Conservation (phyloP, 2,329 filamentous ascomycete genomes). For the Fusarium temperatum region DNA sequence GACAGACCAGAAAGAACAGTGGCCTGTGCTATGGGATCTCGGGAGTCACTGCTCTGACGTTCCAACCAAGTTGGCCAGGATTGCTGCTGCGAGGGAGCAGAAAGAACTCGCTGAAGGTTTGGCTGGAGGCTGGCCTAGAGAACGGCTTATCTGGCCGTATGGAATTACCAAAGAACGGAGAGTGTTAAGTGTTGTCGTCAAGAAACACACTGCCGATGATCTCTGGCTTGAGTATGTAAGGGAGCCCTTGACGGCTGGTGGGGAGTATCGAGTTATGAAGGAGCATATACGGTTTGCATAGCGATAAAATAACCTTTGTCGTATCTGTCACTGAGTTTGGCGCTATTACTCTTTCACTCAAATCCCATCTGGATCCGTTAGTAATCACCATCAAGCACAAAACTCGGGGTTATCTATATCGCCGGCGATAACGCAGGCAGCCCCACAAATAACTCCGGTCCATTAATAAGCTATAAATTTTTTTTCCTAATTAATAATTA, state of each 20-base stretch:
- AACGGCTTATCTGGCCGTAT: background rate
- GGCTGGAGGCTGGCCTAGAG: background rate
- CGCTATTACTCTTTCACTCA: too few species aligned
- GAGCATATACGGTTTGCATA: background rate
- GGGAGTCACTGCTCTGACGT: background rate
- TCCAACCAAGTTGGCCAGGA: fast-evolving
- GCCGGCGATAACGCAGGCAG: too few species aligned
- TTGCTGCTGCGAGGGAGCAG: background rate
- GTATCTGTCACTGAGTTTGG: too few species aligned
- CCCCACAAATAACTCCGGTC: too few species aligned
- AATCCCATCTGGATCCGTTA: too few species aligned
- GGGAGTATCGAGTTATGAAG: background rate
- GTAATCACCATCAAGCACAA: too few species aligned
- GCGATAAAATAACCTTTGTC: too few species aligned
- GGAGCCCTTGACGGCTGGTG: background rate
- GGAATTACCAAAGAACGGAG: background rate
- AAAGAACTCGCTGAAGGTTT: background rate
- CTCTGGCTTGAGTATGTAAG: background rate
- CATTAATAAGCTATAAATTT: too few species aligned
- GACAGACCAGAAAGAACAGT: background rate
- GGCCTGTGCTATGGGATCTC: background rate
- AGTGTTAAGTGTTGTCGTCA: background rate
- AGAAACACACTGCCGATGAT: background rate
- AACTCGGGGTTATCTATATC: too few species aligned
- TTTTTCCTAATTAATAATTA: too few species aligned